Conservation (phyloP, 805 yeast species). For the Ogataea thermomethanolica region DNA sequence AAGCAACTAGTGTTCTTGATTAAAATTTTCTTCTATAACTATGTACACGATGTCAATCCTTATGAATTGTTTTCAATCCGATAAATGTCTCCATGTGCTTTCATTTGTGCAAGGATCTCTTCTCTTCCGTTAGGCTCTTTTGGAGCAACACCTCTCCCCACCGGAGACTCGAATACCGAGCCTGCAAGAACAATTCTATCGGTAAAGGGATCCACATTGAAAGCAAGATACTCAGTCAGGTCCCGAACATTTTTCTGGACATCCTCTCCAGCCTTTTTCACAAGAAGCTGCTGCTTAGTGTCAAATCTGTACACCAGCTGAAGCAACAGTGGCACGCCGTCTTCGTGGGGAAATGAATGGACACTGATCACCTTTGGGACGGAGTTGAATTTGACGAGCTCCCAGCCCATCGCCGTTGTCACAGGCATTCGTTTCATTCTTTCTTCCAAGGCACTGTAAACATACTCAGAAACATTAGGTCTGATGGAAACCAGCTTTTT, state of each 20-base stretch:
- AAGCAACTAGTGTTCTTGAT: conserved; percentile 19
- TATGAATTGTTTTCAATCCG: conserved; percentile 31
- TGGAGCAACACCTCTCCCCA: conserved; percentile 34
- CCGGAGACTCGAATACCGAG: conserved; percentile 58
- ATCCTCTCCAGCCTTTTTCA: conserved; percentile 41
- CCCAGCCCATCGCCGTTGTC: conserved; percentile 67
- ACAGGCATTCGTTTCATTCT: conserved; percentile 56
- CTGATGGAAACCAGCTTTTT: conserved; percentile 46
- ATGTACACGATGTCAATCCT: not conserved
- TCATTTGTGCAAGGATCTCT: conserved; percentile 32
- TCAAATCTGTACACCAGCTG: conserved; percentile 63
- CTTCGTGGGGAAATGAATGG: conserved; percentile 47
- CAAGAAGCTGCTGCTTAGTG: conserved; percentile 56
- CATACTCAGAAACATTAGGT: conserved; percentile 55
- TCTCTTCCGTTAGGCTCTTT: conserved; percentile 28
- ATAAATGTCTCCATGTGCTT: conserved; percentile 35
- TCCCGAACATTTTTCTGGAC: conserved; percentile 46
- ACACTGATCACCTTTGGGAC: conserved; percentile 73
- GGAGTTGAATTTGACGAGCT: conserved; percentile 61
- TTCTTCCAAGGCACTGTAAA: conserved; percentile 50
- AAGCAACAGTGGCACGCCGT: conserved; percentile 34
- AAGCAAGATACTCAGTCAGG: conserved; percentile 58
- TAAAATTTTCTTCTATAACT: not conserved
- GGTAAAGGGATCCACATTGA: conserved; percentile 57
- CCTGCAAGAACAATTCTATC: conserved; percentile 60